Conservation (phyloP, 306 rosid species). For the Acmispon strigosus region DNA sequence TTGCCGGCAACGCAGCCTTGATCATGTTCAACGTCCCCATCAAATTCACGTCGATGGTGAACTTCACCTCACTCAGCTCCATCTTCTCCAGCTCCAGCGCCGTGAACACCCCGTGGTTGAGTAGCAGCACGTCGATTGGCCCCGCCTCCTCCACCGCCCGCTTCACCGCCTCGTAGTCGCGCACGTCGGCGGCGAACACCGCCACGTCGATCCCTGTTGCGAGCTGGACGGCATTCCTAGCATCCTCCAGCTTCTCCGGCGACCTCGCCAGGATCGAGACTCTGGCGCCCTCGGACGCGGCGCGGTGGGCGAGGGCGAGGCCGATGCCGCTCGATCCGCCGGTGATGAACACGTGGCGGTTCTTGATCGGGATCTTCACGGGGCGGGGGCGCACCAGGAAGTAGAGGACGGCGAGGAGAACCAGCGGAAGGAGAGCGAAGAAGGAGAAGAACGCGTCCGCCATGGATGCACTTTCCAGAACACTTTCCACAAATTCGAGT, state of each 20-base stretch:
- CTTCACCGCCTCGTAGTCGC: conserved; percentile 59
- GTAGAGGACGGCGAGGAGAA: conserved; percentile 44
- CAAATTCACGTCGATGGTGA: conserved; percentile 76
- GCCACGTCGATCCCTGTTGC: conserved; percentile 70
- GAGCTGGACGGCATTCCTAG: conserved; percentile 41
- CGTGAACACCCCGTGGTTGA: conserved; percentile 73
- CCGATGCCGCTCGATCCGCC: conserved; percentile 98
- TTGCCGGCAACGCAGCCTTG: conserved; percentile 73
- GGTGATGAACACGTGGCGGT: conserved; percentile 92
- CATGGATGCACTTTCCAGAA: conserved; percentile 31
- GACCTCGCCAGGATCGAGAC: conserved; percentile 90
- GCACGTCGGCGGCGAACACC: conserved; percentile 62
- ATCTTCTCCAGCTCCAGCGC: conserved; percentile 70
- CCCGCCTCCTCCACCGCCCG: conserved; percentile 64
- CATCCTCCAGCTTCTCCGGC: conserved; percentile 56
- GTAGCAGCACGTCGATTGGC: conserved; percentile 60
- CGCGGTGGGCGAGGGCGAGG: conserved; percentile 78
- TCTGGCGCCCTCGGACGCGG: conserved; percentile 73
- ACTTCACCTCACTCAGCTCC: conserved; percentile 68
- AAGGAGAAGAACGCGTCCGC: conserved; percentile 32
- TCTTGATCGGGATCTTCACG: conserved; percentile 54
- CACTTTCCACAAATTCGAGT: too few relatives aligned
- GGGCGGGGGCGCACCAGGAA: conserved; percentile 63
- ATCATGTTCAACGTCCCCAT: conserved; percentile 69
- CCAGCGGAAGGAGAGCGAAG: conserved; percentile 39